phyloP scores from a whole-genome alignment of 2,329 filamentous ascomycete genomes.

The Pseudophaeomoniella oleicola region DNA sequence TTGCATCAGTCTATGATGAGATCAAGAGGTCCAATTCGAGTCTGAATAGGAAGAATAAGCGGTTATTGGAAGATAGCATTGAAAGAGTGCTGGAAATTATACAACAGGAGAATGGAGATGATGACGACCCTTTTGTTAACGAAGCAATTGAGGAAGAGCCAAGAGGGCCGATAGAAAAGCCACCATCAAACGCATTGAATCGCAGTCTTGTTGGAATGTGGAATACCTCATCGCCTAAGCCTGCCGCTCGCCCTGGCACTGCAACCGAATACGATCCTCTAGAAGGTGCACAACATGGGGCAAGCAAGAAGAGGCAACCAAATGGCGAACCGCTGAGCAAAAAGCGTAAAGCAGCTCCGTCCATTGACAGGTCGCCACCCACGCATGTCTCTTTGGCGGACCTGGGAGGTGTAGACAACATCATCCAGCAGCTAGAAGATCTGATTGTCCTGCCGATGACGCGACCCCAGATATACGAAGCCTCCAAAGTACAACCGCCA shows the following conservation, averaged over 20 bases:
- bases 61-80: slow-evolving; percentile 68
- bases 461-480: slow-evolving; percentile 49
- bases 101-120: slow-evolving; percentile 44
- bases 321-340: slow-evolving; percentile 56
- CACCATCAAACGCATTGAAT: slow-evolving; percentile 46
- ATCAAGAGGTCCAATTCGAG: slow-evolving; percentile 81
- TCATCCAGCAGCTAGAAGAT: slow-evolving; percentile 55
- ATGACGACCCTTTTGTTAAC: slow-evolving; percentile 32
- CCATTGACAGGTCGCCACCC: slow-evolving; percentile 49
- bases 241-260: slow-evolving; percentile 8
- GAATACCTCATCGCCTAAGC: slow-evolving; percentile 21
- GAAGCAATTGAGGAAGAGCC: slow-evolving; percentile 22
- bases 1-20: slow-evolving; percentile 55
- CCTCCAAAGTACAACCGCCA: slow-evolving; percentile 53
- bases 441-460: slow-evolving; percentile 60
- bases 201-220: slow-evolving; percentile 47
- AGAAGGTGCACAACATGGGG: slow-evolving; percentile 15
- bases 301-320: slow-evolving; percentile 41
- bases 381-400: slow-evolving; percentile 54
- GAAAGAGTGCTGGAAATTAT: slow-evolving; percentile 65
- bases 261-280: slow-evolving; percentile 4
- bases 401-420: slow-evolving; percentile 61
- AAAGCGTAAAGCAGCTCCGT: slow-evolving; percentile 42
- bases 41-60: slow-evolving; percentile 68
- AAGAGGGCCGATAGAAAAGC: slow-evolving; percentile 12